phyloP scores from a whole-genome alignment of 2,329 filamentous ascomycete genomes.

The Chalara sp. region DNA sequence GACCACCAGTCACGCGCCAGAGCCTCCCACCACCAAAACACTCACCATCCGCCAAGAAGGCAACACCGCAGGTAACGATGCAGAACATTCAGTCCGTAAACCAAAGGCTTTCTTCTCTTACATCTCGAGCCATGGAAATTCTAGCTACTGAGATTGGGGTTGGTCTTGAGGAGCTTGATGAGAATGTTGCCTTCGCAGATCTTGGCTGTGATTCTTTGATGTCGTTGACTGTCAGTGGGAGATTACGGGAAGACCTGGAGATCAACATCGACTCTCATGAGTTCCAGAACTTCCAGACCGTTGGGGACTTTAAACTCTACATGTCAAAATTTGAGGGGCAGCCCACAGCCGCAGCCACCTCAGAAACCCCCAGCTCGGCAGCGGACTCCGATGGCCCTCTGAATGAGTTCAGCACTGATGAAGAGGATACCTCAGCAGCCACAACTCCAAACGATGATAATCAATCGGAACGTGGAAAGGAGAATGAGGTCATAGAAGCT shows the following conservation, averaged over 20 bases:
- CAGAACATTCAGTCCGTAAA: conserved; percentile 42
- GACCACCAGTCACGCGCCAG: conserved; percentile 15
- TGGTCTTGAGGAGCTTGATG: conserved; percentile 45
- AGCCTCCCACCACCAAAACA: conserved; percentile 27
- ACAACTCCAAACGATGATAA: conserved; percentile 49
- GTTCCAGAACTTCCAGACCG: conserved; percentile 40
- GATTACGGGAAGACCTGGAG: conserved; percentile 51
- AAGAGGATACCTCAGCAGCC: conserved; percentile 41
- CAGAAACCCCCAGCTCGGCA: neutral
- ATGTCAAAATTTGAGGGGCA: conserved; percentile 32
- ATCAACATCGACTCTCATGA: conserved; percentile 36
- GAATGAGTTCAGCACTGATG: conserved; percentile 30
- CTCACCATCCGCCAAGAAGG: conserved; percentile 16
- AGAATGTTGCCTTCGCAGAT: conserved; percentile 49
- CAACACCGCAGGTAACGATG: conserved; percentile 33
- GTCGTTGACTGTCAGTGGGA: conserved; percentile 48
- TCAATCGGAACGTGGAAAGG: conserved; percentile 41
- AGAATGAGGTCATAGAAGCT: conserved; percentile 40
- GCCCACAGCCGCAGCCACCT: conserved; percentile 1
- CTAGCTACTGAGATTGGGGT: conserved; percentile 51
- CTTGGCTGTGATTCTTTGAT: conserved; percentile 57
- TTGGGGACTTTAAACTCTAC: conserved; percentile 45
- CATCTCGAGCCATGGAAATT: conserved; percentile 42
- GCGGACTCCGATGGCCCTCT: neutral
- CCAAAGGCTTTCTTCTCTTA: conserved; percentile 41